Conservation (phyloP, 805 yeast species). For the Zygoascus ofunaensis region DNA sequence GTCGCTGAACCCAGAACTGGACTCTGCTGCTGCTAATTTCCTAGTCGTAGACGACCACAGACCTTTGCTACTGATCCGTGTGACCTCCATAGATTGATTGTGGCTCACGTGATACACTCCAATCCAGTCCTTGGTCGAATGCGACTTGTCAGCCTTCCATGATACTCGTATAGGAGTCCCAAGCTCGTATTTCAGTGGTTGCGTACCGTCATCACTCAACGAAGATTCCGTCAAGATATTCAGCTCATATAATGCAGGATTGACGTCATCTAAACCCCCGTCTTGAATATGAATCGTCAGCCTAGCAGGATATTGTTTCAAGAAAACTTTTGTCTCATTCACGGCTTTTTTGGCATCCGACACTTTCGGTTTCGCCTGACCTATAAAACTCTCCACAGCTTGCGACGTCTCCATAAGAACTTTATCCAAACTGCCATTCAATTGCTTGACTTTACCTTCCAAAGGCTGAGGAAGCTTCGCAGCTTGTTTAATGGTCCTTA, state of each 20-base stretch:
- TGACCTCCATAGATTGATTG: constrained; percentile 48
- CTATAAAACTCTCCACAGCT: constrained; percentile 38
- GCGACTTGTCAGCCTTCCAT: constrained; percentile 46
- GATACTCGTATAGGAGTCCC: constrained; percentile 47
- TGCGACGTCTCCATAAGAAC: constrained; percentile 33
- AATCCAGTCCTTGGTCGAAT: constrained; percentile 57
- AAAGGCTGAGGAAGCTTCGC: constrained; percentile 21
- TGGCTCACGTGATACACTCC: constrained; percentile 61
- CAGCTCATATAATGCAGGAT: constrained; percentile 19
- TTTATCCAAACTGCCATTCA: constrained; percentile 32
- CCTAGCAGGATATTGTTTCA: constrained; percentile 30
- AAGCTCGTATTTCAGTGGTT: constrained; percentile 10
- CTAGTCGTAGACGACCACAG: constrained; percentile 45
- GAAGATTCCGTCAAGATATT: constrained; percentile 8
- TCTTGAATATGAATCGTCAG: constrained; percentile 26
- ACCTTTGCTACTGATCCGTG: constrained; percentile 53
- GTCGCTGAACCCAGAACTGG: neutral
- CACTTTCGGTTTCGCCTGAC: constrained; percentile 25
- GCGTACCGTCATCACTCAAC: neutral
- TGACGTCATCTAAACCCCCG: constrained; percentile 20
- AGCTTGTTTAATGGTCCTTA: constrained; percentile 29
- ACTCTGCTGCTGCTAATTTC: no score
- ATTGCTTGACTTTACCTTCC: constrained; percentile 18
- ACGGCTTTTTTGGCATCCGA: constrained; percentile 25
- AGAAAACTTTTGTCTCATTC: constrained; percentile 27